Percentiles rank a stretch among this genome's conserved stretches.
Conservation (phyloP, 2,329 filamentous ascomycete species). For the Microdochium bolleyi region DNA sequence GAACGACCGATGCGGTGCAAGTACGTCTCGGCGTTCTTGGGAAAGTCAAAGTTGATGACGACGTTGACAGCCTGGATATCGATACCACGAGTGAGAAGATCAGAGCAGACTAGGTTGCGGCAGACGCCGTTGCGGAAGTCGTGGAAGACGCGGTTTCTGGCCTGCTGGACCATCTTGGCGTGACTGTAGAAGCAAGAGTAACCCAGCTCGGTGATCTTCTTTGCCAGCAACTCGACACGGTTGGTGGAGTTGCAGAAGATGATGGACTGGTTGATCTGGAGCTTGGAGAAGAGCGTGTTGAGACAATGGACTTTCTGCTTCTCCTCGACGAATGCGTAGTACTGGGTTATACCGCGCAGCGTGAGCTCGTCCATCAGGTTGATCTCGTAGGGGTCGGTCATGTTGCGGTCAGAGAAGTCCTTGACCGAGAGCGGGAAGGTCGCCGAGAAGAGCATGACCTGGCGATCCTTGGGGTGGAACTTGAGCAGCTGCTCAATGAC, state of each 20-base stretch:
- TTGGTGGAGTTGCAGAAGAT: slow-evolving; percentile 99
- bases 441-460: slow-evolving; percentile 98
- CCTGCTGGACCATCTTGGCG: slow-evolving; percentile 93
- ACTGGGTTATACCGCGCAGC: slow-evolving; percentile 94
- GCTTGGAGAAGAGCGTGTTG: slow-evolving; percentile 96
- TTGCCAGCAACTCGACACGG: slow-evolving; percentile 91
- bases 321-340: slow-evolving; percentile 98
- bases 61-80: slow-evolving; percentile 99
- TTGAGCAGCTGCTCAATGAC: slow-evolving; percentile 93
- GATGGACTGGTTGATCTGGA: slow-evolving; percentile 99
- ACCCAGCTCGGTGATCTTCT: slow-evolving; percentile 98
- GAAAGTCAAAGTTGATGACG: slow-evolving; percentile 99
- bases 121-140: slow-evolving; percentile 98
- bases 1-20: slow-evolving; percentile 97
- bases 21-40: slow-evolving; percentile 98
- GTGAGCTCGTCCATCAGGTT: slow-evolving; percentile 99
- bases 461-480: slow-evolving; percentile 93
- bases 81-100: slow-evolving; percentile 95
- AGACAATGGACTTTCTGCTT: slow-evolving; percentile 99
- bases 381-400: slow-evolving; percentile 94
- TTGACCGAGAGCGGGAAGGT: slow-evolving; percentile 97
- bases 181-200: slow-evolving; percentile 99
- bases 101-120: slow-evolving; percentile 96
- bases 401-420: slow-evolving; percentile 97
- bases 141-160: slow-evolving; percentile 97